A percentile compares a stretch with the other conserved stretches of the same genome.
Conservation (phyloP, 768 basidiomycete species). For the Tephrocybe sp. region DNA sequence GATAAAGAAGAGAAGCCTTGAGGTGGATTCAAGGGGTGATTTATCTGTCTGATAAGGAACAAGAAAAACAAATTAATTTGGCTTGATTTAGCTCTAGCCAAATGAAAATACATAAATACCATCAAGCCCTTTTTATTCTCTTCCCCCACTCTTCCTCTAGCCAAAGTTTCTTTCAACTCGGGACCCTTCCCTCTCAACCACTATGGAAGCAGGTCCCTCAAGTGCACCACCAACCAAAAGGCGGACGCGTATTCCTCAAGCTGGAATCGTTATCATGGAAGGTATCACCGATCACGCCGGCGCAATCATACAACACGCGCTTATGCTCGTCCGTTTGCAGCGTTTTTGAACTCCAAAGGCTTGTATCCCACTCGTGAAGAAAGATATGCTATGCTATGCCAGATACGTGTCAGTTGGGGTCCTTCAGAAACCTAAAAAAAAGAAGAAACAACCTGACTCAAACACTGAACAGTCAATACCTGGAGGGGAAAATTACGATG, state of each 20-base stretch:
- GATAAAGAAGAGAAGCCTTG: too few species aligned
- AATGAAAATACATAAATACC: neutral
- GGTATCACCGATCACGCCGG: constrained; percentile 15
- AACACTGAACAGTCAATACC: constrained; percentile 12
- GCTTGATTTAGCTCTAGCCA: neutral
- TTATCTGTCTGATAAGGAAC: neutral
- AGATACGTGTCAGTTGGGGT: constrained; percentile 11
- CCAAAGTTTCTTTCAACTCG: neutral
- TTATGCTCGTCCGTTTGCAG: constrained; percentile 6
- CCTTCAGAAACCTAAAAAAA: neutral
- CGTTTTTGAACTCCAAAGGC: constrained; percentile 6
- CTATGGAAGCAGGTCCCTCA: constrained; percentile 15
- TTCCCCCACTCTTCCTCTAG: neutral
- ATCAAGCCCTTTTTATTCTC: neutral
- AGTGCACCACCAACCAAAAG: constrained; percentile 1
- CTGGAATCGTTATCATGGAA: constrained; percentile 20
- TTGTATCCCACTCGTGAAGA: constrained; percentile 9
- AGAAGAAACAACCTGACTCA: neutral
- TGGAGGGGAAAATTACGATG: constrained; percentile 12
- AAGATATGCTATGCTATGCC: constrained; percentile 10
- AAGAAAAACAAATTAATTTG: neutral
- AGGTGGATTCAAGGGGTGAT: neutral
- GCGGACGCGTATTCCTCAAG: constrained; percentile 10
- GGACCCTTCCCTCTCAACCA: neutral
- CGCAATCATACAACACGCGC: neutral